Evolutionary conservation across 106 monocot genomes (phyloP).

Genomic region (Triglochin maritima): DNA sequence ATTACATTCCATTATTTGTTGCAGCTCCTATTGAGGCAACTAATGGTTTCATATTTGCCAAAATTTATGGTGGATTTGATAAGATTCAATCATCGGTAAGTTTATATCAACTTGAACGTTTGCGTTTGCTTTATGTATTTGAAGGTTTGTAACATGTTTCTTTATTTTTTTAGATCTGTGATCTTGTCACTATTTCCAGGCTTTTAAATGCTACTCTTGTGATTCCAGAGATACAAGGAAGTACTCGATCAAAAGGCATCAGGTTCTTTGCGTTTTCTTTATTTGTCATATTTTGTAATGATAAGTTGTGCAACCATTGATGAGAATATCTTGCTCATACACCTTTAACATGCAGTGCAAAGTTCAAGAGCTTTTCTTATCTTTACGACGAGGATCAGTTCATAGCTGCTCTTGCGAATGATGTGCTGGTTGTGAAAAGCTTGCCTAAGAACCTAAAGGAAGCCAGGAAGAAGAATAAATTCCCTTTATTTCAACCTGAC

Average conservation of each 20-base stretch:
- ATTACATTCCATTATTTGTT: constrained; percentile 8
- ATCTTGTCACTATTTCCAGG: constrained; percentile 70
- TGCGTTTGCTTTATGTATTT: neutral
- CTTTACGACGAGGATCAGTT: constrained; percentile 79
- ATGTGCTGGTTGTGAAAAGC: constrained; percentile 62
- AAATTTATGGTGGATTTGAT: constrained; percentile 89
- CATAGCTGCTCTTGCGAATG: constrained; percentile 66
- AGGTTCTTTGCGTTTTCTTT: constrained; percentile 29
- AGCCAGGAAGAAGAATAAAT: constrained; percentile 64
- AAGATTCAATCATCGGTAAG: constrained; percentile 75
- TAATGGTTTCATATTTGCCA: constrained; percentile 76
- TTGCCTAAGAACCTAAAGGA: constrained; percentile 57
- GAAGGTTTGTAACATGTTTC: constrained; percentile 11
- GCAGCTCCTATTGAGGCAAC: constrained; percentile 36
- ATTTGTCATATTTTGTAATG: neutral
- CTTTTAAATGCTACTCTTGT: constrained; percentile 91
- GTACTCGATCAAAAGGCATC: constrained; percentile 62
- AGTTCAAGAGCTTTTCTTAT: constrained; percentile 90
- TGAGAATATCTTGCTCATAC: no score
- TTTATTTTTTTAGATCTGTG: constrained; percentile 64
- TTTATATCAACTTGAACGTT: constrained; percentile 5
- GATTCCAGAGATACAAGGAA: constrained; percentile 85
- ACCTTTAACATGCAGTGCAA: constrained; percentile 32
- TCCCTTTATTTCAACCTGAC: constrained; percentile 51
- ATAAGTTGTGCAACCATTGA: neutral